Conservation (phyloP, 306 rosid species). For the Vigna radiata region DNA sequence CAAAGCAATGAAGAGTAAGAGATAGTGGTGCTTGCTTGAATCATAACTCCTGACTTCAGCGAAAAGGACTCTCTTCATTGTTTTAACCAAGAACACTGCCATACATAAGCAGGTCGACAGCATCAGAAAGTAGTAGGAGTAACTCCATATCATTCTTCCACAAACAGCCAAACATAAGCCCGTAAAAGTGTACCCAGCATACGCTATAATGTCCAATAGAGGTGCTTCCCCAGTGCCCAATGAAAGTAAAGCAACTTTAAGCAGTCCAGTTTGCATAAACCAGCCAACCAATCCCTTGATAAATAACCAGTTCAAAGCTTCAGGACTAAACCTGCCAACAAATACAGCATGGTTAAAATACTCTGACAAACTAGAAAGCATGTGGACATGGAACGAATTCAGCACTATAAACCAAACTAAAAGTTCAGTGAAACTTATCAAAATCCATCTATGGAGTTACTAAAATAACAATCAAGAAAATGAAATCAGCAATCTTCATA, state of each 20-base stretch:
- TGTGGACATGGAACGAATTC: constrained; percentile 3
- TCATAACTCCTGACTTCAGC: constrained; percentile 90
- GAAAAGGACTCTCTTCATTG: constrained; percentile 91
- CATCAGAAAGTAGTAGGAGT: constrained; percentile 84
- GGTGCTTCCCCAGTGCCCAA: constrained; percentile 89
- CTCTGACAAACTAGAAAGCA: constrained; percentile 1
- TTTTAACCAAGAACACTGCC: constrained; percentile 95
- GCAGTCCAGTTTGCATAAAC: constrained; percentile 79
- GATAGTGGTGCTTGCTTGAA: constrained; percentile 91
- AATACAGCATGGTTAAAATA: constrained; percentile 31
- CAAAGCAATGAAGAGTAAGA: constrained; percentile 86
- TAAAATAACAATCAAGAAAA: not conserved
- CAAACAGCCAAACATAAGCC: constrained; percentile 85
- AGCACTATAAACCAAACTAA: constrained; percentile 3
- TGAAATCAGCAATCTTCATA: not conserved
- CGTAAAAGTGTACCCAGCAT: constrained; percentile 80
- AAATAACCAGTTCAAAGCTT: constrained; percentile 91
- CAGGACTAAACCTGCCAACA: constrained; percentile 84
- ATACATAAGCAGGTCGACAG: constrained; percentile 89
- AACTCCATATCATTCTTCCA: constrained; percentile 67
- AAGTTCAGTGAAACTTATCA: not conserved
- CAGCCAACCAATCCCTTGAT: constrained; percentile 94
- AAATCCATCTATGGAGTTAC: not conserved
- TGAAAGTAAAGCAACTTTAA: constrained; percentile 74
- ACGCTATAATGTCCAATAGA: constrained; percentile 82